phyloP scores from a whole-genome alignment of 2,329 filamentous ascomycete species.

The Juglanconis juglandina region DNA sequence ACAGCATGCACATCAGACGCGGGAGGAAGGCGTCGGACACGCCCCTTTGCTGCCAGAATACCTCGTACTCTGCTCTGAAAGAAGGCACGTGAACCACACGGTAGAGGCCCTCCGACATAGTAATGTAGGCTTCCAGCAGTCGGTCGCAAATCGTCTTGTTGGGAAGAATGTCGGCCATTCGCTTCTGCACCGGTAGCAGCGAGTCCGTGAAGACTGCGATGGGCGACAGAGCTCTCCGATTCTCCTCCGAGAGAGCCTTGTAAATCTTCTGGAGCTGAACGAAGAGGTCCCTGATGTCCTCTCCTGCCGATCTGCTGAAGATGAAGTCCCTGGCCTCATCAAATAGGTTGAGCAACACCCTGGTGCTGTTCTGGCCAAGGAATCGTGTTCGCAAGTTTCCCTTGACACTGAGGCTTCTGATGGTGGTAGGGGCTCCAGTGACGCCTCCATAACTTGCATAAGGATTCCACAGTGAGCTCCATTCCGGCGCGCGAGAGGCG shows the following conservation, averaged over 20 bases:
- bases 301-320: slow-evolving; percentile 37
- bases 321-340: slow-evolving; percentile 52
- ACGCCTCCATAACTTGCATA: slow-evolving; percentile 20
- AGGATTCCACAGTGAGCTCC: slow-evolving; percentile 2
- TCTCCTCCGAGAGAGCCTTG: slow-evolving; percentile 44
- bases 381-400: slow-evolving; percentile 46
- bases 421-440: slow-evolving; percentile 36
- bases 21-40: slow-evolving; percentile 51
- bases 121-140: slow-evolving; percentile 47
- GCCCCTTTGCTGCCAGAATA: slow-evolving; percentile 48
- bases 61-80: slow-evolving; percentile 48
- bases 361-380: slow-evolving; percentile 51
- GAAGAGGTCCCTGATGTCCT: slow-evolving; percentile 41
- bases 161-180: slow-evolving; percentile 56
- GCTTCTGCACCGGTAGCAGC: slow-evolving; percentile 55
- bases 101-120: slow-evolving; percentile 50
- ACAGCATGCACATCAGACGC: slow-evolving; percentile 50
- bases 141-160: slow-evolving; percentile 49
- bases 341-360: slow-evolving; percentile 53
- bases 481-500: slow-evolving; percentile 9
- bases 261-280: slow-evolving; percentile 45
- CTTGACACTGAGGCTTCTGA: slow-evolving; percentile 49
- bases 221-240: slow-evolving; percentile 44
- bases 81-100: slow-evolving; percentile 51
- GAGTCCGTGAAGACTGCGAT: slow-evolving; percentile 57